Evolutionary conservation across 305 asterid species (phyloP), one percentile per base, ranked within the genome.

Genomic region (Fraxinus floribunda): DNA sequence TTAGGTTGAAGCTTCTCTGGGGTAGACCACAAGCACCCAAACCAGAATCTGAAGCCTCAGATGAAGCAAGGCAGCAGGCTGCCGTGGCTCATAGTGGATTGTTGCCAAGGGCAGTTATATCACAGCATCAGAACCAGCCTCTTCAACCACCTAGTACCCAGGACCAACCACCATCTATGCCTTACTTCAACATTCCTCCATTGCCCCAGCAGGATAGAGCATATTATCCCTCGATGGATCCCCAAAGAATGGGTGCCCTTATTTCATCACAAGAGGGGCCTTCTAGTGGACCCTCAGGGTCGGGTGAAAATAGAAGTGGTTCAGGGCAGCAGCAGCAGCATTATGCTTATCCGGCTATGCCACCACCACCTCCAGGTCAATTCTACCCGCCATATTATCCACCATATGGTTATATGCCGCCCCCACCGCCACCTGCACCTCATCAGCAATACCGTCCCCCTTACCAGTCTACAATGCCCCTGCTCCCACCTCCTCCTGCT

Each of bases 161-260:
- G 80, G 85, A 84, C 75, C 97, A 82, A 34, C 91, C 92, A 5
- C 93, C 94, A 10, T 91, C 95, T 0, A 83, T 92, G 93, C 92
- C 94, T 0, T 96, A 94, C 88, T 96, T 96, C 86, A 96, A 93
- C 78, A 94, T 94, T 70, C 98, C 99, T 4, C 95, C 97, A 11
- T 80, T 84, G 82, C 95, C 93, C 55, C 97, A 91, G 86, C 97
- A 91, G 76, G 98, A 90, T 26, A 84, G 94, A 76, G 91, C 97
- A 4, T 91, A 89, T 83, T 96, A 94, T 83, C 99, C 99, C 13
- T 96, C 99, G 0, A 96, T 94, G 98, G 99, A 96, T 85, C 98
- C 98, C 41, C 99, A 96, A 77, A 90, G 98, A 86, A 94, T 94
- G 99, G 98, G 98, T 52, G 99, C 98, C 49, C 55, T 90, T 34